phyloP scores from a whole-genome alignment of 129 eudicot genomes.

The Artemisia tridentata region DNA sequence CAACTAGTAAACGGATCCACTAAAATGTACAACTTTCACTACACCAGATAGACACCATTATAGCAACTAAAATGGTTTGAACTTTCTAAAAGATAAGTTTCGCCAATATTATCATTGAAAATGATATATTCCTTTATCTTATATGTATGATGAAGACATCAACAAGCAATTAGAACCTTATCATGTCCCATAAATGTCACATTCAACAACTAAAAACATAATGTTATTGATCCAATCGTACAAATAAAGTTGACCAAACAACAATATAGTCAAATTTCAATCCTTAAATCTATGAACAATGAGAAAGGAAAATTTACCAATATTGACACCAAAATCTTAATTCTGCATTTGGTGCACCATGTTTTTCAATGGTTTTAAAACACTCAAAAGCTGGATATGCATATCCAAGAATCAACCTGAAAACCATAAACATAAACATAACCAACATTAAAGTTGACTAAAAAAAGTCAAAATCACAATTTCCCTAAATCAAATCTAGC shows the following conservation, averaged over 20 bases:
- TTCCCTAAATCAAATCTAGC: constrained; percentile 2
- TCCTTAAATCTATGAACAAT: not conserved
- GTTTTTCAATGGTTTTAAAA: constrained; percentile 81
- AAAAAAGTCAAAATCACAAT: not conserved
- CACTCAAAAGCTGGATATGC: constrained; percentile 98
- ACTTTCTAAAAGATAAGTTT: constrained; percentile 6
- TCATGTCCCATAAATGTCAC: constrained; percentile 17
- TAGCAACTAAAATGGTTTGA: constrained; percentile 8
- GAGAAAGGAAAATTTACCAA: constrained; percentile 44
- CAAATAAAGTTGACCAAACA: constrained; percentile 18
- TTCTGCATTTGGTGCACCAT: constrained; percentile 69
- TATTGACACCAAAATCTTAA: constrained; percentile 97
- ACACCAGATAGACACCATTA: constrained; percentile 16
- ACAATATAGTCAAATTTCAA: not conserved
- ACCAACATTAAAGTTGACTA: constrained; percentile 4
- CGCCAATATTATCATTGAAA: constrained; percentile 3
- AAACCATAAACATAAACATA: constrained; percentile 1
- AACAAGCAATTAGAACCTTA: constrained; percentile 21
- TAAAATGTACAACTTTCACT: constrained; percentile 10
- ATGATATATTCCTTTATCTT: constrained; percentile 12
- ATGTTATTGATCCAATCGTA: constrained; percentile 15
- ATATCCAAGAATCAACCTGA: constrained; percentile 83
- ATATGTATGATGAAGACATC: constrained; percentile 24
- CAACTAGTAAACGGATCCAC: constrained; percentile 7
- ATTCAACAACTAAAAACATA: constrained; percentile 17